phyloP scores from a whole-genome alignment of 441 rosid genomes.

The Breynia disticha region DNA sequence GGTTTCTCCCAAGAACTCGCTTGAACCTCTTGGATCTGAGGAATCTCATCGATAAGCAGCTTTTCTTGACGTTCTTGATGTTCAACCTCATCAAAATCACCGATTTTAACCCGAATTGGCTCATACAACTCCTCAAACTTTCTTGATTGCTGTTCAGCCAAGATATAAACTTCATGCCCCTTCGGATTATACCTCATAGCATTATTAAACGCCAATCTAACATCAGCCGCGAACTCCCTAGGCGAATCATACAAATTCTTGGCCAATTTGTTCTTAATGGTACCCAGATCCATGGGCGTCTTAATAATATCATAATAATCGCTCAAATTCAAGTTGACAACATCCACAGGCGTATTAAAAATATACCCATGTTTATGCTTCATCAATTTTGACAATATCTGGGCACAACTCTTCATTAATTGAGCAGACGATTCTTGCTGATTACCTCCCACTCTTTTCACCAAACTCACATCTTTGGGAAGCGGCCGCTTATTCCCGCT shows the following conservation, averaged over 20 bases:
- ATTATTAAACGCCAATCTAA: constrained; percentile 37
- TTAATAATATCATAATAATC: constrained; percentile 35
- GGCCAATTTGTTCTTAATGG: constrained; percentile 31
- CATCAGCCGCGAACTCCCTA: constrained; percentile 33
- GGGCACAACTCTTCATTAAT: constrained; percentile 30
- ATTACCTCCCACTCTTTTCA: too few species aligned
- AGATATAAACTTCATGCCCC: constrained; percentile 23
- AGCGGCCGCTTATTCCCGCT: constrained; percentile 41
- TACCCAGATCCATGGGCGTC: constrained; percentile 46
- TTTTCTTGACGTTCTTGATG: too few species aligned
- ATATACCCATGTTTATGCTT: constrained; percentile 35
- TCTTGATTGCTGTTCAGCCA: constrained; percentile 24
- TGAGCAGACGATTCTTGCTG: too few species aligned
- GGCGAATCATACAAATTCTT: constrained; percentile 22
- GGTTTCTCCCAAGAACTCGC: not conserved
- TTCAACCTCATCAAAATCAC: too few species aligned
- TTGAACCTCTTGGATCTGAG: not conserved
- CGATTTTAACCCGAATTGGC: constrained; percentile 14
- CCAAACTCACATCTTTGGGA: constrained; percentile 29
- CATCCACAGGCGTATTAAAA: constrained; percentile 41
- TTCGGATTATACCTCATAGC: constrained; percentile 38
- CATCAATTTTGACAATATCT: constrained; percentile 35
- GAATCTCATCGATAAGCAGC: not conserved
- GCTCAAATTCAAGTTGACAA: constrained; percentile 21
- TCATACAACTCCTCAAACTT: constrained; percentile 25